Evolutionary conservation across 2,329 filamentous ascomycete species (phyloP).

Genomic region (Orbilia blumenaviensis): DNA sequence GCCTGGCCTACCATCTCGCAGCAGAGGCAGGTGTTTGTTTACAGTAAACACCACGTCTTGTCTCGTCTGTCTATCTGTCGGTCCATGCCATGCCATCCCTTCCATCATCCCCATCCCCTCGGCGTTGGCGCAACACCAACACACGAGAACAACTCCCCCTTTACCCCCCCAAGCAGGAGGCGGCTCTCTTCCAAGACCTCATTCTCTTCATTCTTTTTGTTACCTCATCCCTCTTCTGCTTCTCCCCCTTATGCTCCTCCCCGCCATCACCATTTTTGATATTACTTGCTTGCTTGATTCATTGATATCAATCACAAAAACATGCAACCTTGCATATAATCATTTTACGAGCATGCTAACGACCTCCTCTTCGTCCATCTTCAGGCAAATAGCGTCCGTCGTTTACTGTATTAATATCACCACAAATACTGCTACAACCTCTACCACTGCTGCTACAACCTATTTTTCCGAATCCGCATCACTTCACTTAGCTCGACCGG

Average conservation of each 20-base stretch:
- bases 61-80: neutral
- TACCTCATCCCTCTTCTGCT: neutral
- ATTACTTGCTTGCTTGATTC: neutral
- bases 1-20: neutral
- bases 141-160: conserved; percentile 4
- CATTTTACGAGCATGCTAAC: conserved; percentile 40
- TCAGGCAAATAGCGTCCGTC: conserved; percentile 45
- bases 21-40: conserved; percentile 37
- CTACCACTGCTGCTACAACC: neutral
- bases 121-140: conserved; percentile 17
- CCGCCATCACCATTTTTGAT: conserved; percentile 11
- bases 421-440: conserved; percentile 11
- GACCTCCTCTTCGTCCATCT: neutral
- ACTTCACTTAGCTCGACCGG: conserved; percentile 1
- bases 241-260: neutral
- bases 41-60: conserved; percentile 33
- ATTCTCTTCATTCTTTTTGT: conserved; percentile 13
- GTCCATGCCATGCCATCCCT: neutral
- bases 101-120: neutral
- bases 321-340: neutral
- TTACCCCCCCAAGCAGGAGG: neutral
- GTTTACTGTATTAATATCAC: conserved; percentile 48
- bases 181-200: neutral
- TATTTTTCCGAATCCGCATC: neutral
- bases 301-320: neutral